Evolutionary conservation across 2,329 filamentous ascomycete genomes (phyloP).

Genomic region (Hymenoscyphus repandus): DNA sequence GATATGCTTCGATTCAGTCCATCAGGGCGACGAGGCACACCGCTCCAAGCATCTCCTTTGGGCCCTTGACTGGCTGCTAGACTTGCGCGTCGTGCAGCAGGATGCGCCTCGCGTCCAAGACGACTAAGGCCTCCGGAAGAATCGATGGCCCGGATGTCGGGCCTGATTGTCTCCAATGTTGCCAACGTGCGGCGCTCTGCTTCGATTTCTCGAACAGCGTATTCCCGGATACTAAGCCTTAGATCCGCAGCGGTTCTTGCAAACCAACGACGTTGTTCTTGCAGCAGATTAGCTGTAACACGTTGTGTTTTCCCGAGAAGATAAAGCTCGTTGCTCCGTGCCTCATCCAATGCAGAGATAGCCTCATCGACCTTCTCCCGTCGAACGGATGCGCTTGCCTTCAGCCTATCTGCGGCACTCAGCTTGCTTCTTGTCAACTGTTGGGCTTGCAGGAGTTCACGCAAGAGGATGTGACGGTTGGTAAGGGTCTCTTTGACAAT

Average conservation of each 20-base stretch:
- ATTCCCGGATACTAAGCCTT: constrained; percentile 79
- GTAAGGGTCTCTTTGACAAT: constrained; percentile 98
- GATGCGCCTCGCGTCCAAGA: constrained; percentile 83
- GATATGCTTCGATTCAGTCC: constrained; percentile 73
- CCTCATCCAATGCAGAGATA: constrained; percentile 85
- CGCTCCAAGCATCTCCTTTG: constrained; percentile 97
- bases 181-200: constrained; percentile 87
- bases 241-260: constrained; percentile 79
- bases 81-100: constrained; percentile 64
- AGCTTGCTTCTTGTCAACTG: constrained; percentile 77
- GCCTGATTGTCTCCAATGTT: constrained; percentile 86
- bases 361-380: constrained; percentile 97
- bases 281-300: constrained; percentile 82
- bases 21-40: constrained; percentile 73
- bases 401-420: constrained; percentile 81
- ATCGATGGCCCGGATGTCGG: constrained; percentile 91
- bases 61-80: constrained; percentile 87
- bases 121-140: constrained; percentile 83
- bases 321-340: constrained; percentile 72
- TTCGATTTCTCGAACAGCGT: constrained; percentile 91
- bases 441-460: constrained; percentile 88
- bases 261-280: constrained; percentile 90
- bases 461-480: constrained; percentile 92
- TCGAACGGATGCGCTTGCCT: constrained; percentile 78
- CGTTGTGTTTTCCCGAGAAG: constrained; percentile 80